Conservation (phyloP, 2,329 filamentous ascomycete genomes). For the Fusarium sarcochroum region DNA sequence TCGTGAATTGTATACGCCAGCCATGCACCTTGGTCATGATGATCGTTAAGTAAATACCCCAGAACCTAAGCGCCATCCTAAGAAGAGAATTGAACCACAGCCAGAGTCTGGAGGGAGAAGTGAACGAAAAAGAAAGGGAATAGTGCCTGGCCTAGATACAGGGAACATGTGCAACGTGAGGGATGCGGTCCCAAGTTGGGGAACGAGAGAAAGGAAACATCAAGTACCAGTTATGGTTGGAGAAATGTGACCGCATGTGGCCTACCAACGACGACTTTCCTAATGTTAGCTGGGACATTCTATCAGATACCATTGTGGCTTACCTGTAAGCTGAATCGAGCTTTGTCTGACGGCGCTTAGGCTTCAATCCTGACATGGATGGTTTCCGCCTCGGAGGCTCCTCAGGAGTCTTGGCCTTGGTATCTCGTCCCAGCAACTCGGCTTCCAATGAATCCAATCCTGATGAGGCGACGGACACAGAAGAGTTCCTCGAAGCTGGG, state of each 20-base stretch:
- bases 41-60: slow-evolving; percentile 45
- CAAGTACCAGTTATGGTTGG: slow-evolving; percentile 30
- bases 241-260: slow-evolving; percentile 4
- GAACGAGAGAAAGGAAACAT: slow-evolving; percentile 26
- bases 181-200: slow-evolving; percentile 19
- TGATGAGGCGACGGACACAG: slow-evolving; percentile 52
- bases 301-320: slow-evolving; percentile 1
- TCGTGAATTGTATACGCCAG: slow-evolving; percentile 53
- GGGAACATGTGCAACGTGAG: slow-evolving; percentile 28
- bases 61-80: slow-evolving; percentile 44
- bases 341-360: slow-evolving; percentile 53
- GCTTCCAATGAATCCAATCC: slow-evolving; percentile 58
- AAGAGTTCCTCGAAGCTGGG: slow-evolving; percentile 50
- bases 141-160: slow-evolving; percentile 42
- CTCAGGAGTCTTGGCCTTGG: slow-evolving; percentile 50
- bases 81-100: slow-evolving; percentile 24
- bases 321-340: slow-evolving; percentile 58
- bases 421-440: slow-evolving; percentile 54
- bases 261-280: slow-evolving; percentile 56
- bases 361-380: slow-evolving; percentile 42
- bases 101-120: slow-evolving; percentile 5
- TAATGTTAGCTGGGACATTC: slow-evolving; percentile 26
- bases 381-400: slow-evolving; percentile 42
- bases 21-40: slow-evolving; percentile 50
- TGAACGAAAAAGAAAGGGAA: slow-evolving; percentile 18